Base-by-base conservation (phyloP, 176 grass and related monocot species). In the Oryza punctata region DNA sequence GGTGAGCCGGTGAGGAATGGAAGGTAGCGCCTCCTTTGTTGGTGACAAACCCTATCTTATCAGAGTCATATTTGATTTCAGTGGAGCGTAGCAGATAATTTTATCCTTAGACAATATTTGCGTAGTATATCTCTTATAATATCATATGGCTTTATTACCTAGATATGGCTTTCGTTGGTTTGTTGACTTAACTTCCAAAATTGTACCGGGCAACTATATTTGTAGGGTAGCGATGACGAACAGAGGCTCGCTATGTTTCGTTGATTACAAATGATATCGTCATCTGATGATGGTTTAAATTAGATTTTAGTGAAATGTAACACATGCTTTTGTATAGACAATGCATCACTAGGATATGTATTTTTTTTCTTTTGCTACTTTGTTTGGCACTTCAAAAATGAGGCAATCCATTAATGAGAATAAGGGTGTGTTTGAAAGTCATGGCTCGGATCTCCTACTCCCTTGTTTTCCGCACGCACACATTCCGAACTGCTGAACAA, bases 41-140 rank as follows among this genome's bases (percentile, higher is more conserved):
- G 2, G 15, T 21, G 71, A 52, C 7, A 52, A 60, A 10, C 1
- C 3, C 18, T 1, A 2, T 52, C 54, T 0, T 60, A 11, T 29
- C 10, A 27, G 28, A 1, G 3, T 18, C 0, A 49, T 18, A 73
- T 52, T 30, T 21, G 1, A 50, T 0, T 73, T 47, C 21, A 21
- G 1, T 2, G 14, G 18, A 29, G 26, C 2, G 1, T 45, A 14
- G 1, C 43, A 47, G 0, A 1, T 2, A 1, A 2, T 3, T 59
- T 27, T 18, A 13, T 27, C 70, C 13, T 45, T 8, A 1, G 2
- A 16, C 3, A 44, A 27, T 57, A 57, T 57, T 57, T 57, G 1
- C 1, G 1, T 57, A 8, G 18, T 21, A 21, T 57, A 57, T 57
- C 10, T 57, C 5, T 57, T 19, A 54, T 1, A 54, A 54, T 54